Evolutionary conservation across 306 rosid species (phyloP).

Genomic region (Abrus precatorius): DNA sequence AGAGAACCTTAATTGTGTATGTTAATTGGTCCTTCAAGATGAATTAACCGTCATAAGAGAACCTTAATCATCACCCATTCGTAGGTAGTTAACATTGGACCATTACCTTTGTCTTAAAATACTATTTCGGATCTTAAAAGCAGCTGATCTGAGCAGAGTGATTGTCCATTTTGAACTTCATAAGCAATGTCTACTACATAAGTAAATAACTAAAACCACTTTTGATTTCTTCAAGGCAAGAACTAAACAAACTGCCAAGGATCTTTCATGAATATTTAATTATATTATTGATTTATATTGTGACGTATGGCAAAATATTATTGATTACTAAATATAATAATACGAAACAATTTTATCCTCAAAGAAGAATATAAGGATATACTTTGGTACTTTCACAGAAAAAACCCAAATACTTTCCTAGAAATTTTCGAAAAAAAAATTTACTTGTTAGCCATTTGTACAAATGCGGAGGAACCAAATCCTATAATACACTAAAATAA

Average conservation of each 20-base stretch:
- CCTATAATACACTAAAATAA: constrained; percentile 3
- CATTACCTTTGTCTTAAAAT: background rate
- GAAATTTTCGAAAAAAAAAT: constrained; percentile 13
- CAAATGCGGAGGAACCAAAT: background rate
- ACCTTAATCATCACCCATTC: constrained; percentile 7
- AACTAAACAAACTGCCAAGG: constrained; percentile 27
- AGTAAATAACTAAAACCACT: background rate
- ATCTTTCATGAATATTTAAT: constrained; percentile 1
- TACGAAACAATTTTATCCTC: constrained; percentile 5
- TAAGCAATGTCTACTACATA: background rate
- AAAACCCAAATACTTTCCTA: background rate
- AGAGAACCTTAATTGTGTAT: background rate
- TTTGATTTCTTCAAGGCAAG: background rate
- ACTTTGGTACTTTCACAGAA: background rate
- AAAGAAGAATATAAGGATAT: constrained; percentile 15
- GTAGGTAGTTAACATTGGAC: constrained; percentile 3
- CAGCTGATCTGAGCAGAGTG: background rate
- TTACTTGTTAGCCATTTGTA: background rate
- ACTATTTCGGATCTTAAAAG: background rate
- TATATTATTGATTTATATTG: background rate
- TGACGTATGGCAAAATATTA: background rate
- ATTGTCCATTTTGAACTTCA: background rate
- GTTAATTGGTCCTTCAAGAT: background rate
- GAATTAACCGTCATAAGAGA: constrained; percentile 2
- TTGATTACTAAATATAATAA: background rate